Conservation (phyloP, 257 asterid genomes). For the Przewalskia tangutica region DNA sequence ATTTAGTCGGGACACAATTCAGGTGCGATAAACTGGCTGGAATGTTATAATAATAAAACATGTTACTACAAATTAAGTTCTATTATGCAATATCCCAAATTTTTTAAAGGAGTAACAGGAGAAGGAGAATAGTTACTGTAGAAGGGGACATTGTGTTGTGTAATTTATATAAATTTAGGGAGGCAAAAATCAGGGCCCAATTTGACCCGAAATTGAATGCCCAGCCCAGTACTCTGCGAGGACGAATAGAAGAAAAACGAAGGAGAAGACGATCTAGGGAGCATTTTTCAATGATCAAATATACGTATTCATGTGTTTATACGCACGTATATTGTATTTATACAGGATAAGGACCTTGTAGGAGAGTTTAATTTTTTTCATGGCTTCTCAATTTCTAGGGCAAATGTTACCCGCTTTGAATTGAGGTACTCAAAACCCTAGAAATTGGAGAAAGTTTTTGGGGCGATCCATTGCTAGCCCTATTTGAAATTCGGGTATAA, state of each 20-base stretch:
- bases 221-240: constrained; percentile 30
- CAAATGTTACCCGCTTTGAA: constrained; percentile 12
- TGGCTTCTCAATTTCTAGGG: constrained; percentile 21
- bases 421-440: constrained; percentile 46
- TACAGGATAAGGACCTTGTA: not conserved
- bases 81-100: not conserved
- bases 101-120: not conserved
- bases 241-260: constrained; percentile 20
- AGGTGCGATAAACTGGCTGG: no score
- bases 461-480: constrained; percentile 15
- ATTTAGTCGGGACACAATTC: no score
- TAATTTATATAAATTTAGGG: not conserved
- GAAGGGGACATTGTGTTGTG: not conserved
- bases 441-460: constrained; percentile 13
- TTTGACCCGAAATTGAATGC: constrained; percentile 21
- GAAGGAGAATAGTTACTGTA: not conserved
- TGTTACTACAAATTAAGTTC: no score
- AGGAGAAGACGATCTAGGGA: constrained; percentile 27
- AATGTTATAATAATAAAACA: no score
- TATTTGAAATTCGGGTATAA: not conserved
- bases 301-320: constrained; percentile 3
- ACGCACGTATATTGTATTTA: not conserved
- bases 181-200: constrained; percentile 17
- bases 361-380: constrained; percentile 11
- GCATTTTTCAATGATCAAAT: not conserved